A percentile compares a stretch with the other conserved stretches of the same genome.
These are phyloP conservation scores for Lyophyllum semitale DNA, from an alignment of 768 basidiomycete species.

Conservation along the genomic window DNA sequence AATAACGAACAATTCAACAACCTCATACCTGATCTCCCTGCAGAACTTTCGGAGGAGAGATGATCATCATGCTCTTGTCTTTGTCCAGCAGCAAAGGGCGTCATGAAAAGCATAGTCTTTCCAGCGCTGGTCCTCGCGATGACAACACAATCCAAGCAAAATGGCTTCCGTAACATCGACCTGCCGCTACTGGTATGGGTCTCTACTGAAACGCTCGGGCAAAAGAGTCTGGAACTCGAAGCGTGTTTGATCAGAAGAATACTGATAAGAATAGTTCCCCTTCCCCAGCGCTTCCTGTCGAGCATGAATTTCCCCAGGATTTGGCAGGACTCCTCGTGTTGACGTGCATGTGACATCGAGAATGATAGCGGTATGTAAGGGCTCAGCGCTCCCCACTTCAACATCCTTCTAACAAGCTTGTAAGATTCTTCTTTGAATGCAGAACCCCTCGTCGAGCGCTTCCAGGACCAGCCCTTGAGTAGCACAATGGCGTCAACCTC, in stretches of 20 bases:
- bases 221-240: constrained; percentile 11
- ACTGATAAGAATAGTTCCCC: no score
- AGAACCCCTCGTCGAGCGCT: neutral
- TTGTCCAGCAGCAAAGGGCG: constrained; percentile 27
- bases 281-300: constrained; percentile 11
- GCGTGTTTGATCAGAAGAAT: constrained; percentile 14
- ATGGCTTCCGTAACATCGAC: constrained; percentile 38
- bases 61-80: constrained; percentile 27
- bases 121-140: constrained; percentile 39
- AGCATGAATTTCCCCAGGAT: constrained; percentile 5
- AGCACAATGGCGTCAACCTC: constrained; percentile 21
- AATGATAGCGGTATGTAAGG: no score
- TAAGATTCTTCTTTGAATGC: neutral
- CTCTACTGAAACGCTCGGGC: constrained; percentile 14
- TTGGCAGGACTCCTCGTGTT: neutral
- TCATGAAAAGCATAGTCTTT: constrained; percentile 39
- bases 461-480: neutral
- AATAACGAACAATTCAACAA: neutral
- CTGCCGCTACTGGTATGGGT: constrained; percentile 38
- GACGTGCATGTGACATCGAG: neutral
- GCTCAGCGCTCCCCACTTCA: neutral
- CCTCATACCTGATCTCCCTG: constrained; percentile 34
- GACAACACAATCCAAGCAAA: constrained; percentile 32
- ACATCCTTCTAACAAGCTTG: constrained; percentile 4
- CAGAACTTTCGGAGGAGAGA: constrained; percentile 38